Evolutionary conservation across 306 rosid species (phyloP).

Genomic region (Vigna nakashimae): DNA sequence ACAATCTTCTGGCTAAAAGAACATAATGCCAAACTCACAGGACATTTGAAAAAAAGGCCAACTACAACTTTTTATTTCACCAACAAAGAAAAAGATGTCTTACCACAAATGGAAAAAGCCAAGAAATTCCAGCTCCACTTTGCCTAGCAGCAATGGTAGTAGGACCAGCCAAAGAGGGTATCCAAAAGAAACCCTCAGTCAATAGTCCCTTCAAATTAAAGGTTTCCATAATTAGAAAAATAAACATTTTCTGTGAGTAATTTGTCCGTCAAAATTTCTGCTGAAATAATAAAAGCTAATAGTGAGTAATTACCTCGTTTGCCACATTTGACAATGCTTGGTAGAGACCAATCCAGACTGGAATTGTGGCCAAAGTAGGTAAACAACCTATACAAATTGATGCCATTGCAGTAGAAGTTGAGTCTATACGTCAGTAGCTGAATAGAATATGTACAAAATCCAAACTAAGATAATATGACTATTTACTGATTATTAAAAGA

Average conservation of each 20-base stretch:
- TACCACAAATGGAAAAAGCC: slow-evolving; percentile 99
- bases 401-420: slow-evolving; percentile 1
- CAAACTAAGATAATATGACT: slow-evolving; percentile 1
- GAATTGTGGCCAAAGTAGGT: slow-evolving; percentile 98
- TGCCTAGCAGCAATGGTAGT: slow-evolving; percentile 97
- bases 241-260: slow-evolving; percentile 8
- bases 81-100: slow-evolving; percentile 37
- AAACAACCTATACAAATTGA: slow-evolving; percentile 73
- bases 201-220: slow-evolving; percentile 77
- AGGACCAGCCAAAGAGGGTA: slow-evolving; percentile 98
- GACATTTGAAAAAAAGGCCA: background rate
- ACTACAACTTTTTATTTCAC: slow-evolving; percentile 37
- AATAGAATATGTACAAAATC: slow-evolving; percentile 17
- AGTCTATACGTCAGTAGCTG: background rate
- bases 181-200: slow-evolving; percentile 99
- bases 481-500: background rate
- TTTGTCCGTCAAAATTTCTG: slow-evolving; percentile 24
- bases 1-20: slow-evolving; percentile 21
- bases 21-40: slow-evolving; percentile 12
- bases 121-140: slow-evolving; percentile 93
- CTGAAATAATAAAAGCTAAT: slow-evolving; percentile 22
- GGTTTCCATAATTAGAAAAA: slow-evolving; percentile 47
- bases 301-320: slow-evolving; percentile 71
- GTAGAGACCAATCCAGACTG: slow-evolving; percentile 98
- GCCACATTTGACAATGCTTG: slow-evolving; percentile 99